phyloP scores from a whole-genome alignment of 306 rosid species.

The Prunus padus region DNA sequence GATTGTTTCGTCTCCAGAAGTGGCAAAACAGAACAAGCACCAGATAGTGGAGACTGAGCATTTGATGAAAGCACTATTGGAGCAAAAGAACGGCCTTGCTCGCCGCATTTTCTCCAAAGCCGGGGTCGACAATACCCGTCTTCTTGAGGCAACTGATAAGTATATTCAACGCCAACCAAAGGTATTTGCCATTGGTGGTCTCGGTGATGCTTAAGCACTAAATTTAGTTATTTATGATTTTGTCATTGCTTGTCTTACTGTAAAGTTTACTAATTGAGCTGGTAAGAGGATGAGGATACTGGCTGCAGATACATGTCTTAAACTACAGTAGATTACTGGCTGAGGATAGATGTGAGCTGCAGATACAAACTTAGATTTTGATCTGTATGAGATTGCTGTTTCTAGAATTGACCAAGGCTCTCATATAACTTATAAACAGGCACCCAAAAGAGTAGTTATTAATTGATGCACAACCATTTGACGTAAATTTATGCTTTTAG shows the following conservation, averaged over 20 bases:
- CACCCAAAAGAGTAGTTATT: too few species aligned
- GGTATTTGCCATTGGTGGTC: constrained; percentile 38
- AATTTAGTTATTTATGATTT: not conserved
- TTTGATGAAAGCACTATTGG: constrained; percentile 87
- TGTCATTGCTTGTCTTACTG: not conserved
- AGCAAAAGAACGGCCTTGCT: constrained; percentile 98
- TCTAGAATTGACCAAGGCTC: not conserved
- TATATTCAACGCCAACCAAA: constrained; percentile 93
- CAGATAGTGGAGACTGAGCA: constrained; percentile 99
- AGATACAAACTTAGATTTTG: not conserved
- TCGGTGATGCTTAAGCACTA: not conserved
- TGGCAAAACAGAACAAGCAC: constrained; percentile 94
- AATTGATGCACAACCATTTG: too few species aligned
- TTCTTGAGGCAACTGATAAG: constrained; percentile 85
- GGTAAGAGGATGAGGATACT: not conserved
- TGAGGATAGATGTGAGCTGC: not conserved
- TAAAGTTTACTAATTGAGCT: not conserved
- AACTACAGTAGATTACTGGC: not conserved
- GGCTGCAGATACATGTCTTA: not conserved
- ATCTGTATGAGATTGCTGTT: not conserved
- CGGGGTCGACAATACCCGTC: constrained; percentile 85
- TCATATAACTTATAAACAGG: too few species aligned
- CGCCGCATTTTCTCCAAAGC: constrained; percentile 85
- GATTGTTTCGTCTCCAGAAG: constrained; percentile 82
- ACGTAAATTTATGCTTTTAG: not conserved